Percentiles rank a stretch among this genome's conserved stretches.
phyloP scores from a whole-genome alignment of 2,329 filamentous ascomycete genomes.

The Chaetomiaceae sp. region DNA sequence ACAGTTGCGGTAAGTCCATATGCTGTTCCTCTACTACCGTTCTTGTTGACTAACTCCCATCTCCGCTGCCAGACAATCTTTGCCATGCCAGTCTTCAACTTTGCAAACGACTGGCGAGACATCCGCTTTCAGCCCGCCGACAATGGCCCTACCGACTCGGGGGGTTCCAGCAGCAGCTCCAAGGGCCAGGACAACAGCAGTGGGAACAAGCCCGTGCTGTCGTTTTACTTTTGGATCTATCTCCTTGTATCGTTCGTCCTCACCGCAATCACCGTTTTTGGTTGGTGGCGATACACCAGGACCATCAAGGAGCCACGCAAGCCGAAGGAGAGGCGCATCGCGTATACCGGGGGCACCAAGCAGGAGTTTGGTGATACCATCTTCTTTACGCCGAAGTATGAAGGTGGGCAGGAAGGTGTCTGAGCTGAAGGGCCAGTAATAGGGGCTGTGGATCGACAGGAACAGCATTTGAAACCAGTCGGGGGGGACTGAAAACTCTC shows the following conservation, averaged over 20 bases:
- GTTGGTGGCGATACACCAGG: background rate
- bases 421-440: too few species aligned
- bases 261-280: background rate
- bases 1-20: background rate
- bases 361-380: background rate
- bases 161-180: background rate
- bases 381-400: background rate
- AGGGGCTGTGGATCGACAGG: too few species aligned
- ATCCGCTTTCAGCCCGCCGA: background rate
- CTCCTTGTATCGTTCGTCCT: background rate
- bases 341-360: background rate
- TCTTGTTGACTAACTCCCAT: background rate
- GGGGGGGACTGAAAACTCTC: too few species aligned
- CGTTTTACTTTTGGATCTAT: background rate
- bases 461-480: too few species aligned
- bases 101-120: background rate
- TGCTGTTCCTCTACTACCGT: background rate
- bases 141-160: background rate
- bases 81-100: background rate
- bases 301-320: background rate
- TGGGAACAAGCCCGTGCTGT: background rate
- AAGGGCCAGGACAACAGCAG: background rate
- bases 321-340: background rate
- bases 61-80: background rate
- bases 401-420: background rate